These are phyloP conservation scores for Cercospora canescens DNA, from an alignment of 2,329 filamentous ascomycete species.

Conservation along the genomic window DNA sequence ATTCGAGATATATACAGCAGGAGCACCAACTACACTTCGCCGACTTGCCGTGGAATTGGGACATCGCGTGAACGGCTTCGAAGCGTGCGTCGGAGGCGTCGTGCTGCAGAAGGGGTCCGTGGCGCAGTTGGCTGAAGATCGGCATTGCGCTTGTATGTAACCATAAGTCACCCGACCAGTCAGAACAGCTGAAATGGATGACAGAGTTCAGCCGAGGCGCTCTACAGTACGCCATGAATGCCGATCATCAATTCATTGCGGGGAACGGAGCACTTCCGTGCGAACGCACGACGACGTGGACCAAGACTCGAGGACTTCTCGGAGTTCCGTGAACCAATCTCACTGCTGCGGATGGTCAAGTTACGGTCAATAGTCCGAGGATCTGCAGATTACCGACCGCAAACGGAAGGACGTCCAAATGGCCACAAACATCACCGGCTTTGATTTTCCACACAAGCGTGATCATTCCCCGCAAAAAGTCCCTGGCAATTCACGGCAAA, in stretches of 20 bases:
- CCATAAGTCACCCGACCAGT: neutral
- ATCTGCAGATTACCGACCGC: neutral
- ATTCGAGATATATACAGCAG: neutral
- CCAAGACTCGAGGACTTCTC: neutral
- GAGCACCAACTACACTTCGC: neutral
- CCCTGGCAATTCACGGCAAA: neutral
- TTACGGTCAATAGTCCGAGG: neutral
- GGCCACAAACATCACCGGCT: neutral
- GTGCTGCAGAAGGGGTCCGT: neutral
- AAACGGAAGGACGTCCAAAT: neutral
- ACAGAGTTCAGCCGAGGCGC: neutral
- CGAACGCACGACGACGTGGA: neutral
- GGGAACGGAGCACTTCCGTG: neutral
- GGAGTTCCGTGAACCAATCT: neutral
- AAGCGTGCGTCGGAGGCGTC: neutral
- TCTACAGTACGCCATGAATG: neutral
- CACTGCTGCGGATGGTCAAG: neutral
- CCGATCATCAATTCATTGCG: neutral
- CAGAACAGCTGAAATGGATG: neutral
- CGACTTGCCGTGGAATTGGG: neutral
- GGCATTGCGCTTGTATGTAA: slow-evolving; percentile 7
- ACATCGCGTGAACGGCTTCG: neutral
- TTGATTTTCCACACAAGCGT: neutral
- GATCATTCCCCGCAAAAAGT: neutral
- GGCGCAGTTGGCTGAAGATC: neutral